phyloP scores from a whole-genome alignment of 163 green algal species.

The Smithsoniella earleae region DNA sequence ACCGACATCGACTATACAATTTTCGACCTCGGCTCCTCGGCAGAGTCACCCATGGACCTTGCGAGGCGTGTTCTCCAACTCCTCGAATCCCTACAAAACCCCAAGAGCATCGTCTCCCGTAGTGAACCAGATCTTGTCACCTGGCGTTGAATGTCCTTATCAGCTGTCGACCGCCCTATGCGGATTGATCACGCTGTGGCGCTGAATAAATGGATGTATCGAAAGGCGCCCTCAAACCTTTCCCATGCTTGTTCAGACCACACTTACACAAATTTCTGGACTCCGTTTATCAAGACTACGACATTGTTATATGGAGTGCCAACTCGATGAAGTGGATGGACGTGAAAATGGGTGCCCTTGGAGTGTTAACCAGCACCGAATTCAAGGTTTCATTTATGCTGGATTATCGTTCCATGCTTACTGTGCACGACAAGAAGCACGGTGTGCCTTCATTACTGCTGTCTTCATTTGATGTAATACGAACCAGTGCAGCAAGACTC shows the following conservation, averaged over 20 bases:
- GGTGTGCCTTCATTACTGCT: constrained; percentile 35
- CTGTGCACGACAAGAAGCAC: constrained; percentile 60
- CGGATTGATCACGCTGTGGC: no score
- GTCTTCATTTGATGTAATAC: not conserved
- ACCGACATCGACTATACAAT: constrained; percentile 92
- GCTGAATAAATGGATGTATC: not conserved
- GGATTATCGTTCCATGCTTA: constrained; percentile 83
- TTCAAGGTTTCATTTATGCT: constrained; percentile 75
- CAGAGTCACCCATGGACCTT: constrained; percentile 76
- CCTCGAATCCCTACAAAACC: not conserved
- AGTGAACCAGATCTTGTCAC: no score
- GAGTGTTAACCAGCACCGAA: constrained; percentile 55
- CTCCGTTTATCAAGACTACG: constrained; percentile 60
- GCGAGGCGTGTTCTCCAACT: constrained; percentile 23
- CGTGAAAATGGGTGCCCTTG: constrained; percentile 94
- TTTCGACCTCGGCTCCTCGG: constrained; percentile 79
- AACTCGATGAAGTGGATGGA: constrained; percentile 92
- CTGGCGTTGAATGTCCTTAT: not conserved
- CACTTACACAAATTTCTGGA: constrained; percentile 80
- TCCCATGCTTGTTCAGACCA: not conserved
- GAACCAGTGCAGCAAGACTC: not conserved
- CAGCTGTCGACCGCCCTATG: no score
- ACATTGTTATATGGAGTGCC: constrained; percentile 68
- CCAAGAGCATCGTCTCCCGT: no score
- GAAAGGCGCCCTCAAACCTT: not conserved